phyloP scores from a whole-genome alignment of 768 basidiomycete genomes.

The Termitomyces sp. region DNA sequence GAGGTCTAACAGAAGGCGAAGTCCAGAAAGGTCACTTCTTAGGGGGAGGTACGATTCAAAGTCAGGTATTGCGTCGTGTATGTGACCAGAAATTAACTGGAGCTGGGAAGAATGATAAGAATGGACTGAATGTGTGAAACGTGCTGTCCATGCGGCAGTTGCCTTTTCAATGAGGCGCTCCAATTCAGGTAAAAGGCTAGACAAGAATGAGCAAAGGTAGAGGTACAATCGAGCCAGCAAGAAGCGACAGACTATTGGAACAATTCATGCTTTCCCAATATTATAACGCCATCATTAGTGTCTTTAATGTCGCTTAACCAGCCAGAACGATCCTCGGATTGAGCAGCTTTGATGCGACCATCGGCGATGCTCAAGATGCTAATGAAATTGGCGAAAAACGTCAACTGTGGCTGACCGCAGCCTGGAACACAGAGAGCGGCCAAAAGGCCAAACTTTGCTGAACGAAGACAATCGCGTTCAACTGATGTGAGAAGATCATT shows the following conservation, averaged over 20 bases:
- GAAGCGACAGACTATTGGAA: slow-evolving; percentile 31
- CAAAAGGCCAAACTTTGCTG: slow-evolving; percentile 43
- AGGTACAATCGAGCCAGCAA: slow-evolving; percentile 5
- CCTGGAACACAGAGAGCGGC: slow-evolving; percentile 57
- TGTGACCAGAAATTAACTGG: slow-evolving; percentile 21
- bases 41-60: slow-evolving; percentile 44
- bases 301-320: slow-evolving; percentile 14
- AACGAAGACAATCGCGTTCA: slow-evolving; percentile 24
- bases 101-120: slow-evolving; percentile 33
- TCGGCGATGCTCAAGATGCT: slow-evolving; percentile 35
- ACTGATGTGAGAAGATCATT: slow-evolving; percentile 17
- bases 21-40: slow-evolving; percentile 45
- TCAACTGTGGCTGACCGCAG: slow-evolving; percentile 53
- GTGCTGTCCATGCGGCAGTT: slow-evolving; percentile 34
- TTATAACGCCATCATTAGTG: slow-evolving; percentile 10
- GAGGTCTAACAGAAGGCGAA: slow-evolving; percentile 46
- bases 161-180: slow-evolving; percentile 29
- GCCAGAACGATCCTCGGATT: slow-evolving; percentile 10
- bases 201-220: slow-evolving; percentile 3
- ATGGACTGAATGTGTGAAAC: slow-evolving; percentile 32
- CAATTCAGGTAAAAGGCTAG: slow-evolving; percentile 37
- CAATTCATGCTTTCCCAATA: slow-evolving; percentile 22
- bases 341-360: slow-evolving; percentile 19
- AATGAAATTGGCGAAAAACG: slow-evolving; percentile 47
- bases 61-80: slow-evolving; percentile 27